These are phyloP conservation scores for Jackrogersella minutella DNA, from an alignment of 495 filamentous ascomycete species.

Conservation along the genomic window DNA sequence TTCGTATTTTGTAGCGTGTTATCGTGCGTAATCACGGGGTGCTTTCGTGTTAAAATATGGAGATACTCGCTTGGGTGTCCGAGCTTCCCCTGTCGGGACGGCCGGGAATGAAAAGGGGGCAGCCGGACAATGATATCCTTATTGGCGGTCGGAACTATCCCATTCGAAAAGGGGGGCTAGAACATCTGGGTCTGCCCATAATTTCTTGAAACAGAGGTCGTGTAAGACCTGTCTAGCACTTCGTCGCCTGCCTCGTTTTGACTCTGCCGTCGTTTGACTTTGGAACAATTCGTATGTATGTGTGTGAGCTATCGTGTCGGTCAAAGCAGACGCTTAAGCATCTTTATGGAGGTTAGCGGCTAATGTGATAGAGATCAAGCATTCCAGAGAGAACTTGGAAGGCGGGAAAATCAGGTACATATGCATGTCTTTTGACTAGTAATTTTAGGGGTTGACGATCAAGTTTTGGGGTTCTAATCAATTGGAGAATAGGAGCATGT, in stretches of 20 bases:
- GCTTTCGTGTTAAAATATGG: conserved; percentile 37
- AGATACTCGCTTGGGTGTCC: conserved; percentile 1
- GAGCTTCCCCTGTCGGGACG: conserved; percentile 18
- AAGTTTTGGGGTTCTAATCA: not conserved
- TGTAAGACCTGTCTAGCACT: conserved; percentile 10
- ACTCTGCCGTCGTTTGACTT: conserved; percentile 16
- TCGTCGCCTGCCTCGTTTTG: conserved; percentile 2
- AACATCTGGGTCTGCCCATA: conserved; percentile 21
- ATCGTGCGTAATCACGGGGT: conserved; percentile 28
- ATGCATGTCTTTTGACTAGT: not conserved
- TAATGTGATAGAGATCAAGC: conserved; percentile 1
- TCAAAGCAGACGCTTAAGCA: not conserved
- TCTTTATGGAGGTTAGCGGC: not conserved
- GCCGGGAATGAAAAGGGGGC: conserved; percentile 6
- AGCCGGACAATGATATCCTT: conserved; percentile 23
- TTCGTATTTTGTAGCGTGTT: conserved; percentile 3
- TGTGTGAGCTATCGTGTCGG: conserved; percentile 3
- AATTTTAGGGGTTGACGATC: not conserved
- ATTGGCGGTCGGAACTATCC: conserved; percentile 21
- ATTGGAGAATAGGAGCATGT: conserved; percentile 7
- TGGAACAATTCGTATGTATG: conserved; percentile 17
- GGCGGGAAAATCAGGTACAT: not conserved
- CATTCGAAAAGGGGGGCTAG: conserved; percentile 21
- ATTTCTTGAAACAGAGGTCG: conserved; percentile 34
- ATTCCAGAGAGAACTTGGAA: not conserved